phyloP scores from a whole-genome alignment of 495 filamentous ascomycete genomes.

The Glutinoglossum americanum region DNA sequence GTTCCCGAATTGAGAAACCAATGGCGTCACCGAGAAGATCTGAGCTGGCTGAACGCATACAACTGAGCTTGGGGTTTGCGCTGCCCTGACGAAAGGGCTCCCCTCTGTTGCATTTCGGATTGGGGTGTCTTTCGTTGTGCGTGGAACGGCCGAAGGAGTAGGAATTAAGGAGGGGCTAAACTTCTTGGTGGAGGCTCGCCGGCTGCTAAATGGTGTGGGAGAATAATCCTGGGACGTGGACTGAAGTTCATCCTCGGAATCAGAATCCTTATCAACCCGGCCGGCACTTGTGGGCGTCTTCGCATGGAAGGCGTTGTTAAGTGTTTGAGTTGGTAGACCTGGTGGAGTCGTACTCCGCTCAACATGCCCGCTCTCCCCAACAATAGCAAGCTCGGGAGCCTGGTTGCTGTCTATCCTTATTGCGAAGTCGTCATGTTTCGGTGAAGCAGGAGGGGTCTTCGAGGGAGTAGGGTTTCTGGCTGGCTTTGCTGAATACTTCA shows the following conservation, averaged over 20 bases:
- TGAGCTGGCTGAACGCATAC: neutral
- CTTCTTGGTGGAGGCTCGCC: neutral
- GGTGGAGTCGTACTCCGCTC: neutral
- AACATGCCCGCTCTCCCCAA: neutral
- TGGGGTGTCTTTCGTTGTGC: neutral
- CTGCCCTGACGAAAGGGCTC: neutral
- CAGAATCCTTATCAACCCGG: conserved; percentile 18
- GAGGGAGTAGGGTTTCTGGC: neutral
- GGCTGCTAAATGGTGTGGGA: conserved; percentile 1
- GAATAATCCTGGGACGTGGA: conserved; percentile 13
- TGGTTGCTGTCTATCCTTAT: neutral
- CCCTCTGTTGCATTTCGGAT: neutral
- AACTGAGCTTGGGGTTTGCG: neutral
- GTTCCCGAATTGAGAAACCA: conserved; percentile 33
- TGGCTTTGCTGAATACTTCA: neutral
- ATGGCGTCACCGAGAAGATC: conserved; percentile 33
- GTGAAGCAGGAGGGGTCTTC: neutral
- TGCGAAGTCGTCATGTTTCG: neutral
- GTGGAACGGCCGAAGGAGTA: neutral
- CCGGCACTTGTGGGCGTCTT: neutral
- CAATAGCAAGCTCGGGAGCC: neutral
- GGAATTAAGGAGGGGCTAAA: neutral
- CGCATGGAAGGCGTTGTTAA: neutral
- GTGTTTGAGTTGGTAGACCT: neutral
- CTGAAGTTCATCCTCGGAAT: conserved; percentile 35